Conservation (phyloP, 768 basidiomycete species). For the Suillus variegatus region DNA sequence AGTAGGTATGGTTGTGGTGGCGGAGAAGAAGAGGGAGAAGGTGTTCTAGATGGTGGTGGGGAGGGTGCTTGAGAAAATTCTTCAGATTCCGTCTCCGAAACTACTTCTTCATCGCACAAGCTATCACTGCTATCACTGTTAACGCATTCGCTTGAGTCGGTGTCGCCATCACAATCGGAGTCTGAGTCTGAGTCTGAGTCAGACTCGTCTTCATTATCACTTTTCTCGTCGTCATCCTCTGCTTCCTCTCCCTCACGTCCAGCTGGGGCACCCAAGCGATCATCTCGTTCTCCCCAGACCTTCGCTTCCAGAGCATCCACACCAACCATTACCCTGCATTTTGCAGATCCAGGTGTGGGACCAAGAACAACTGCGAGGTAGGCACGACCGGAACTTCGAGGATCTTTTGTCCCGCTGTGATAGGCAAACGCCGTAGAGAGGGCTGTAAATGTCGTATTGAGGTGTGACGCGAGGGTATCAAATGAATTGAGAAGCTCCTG, state of each 20-base stretch:
- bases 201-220: slow-evolving; percentile 11
- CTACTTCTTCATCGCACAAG: slow-evolving; percentile 6
- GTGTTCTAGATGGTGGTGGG: slow-evolving; percentile 14
- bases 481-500: slow-evolving; percentile 63
- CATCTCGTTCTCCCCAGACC: slow-evolving; percentile 27
- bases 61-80: slow-evolving; percentile 31
- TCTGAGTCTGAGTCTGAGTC: slow-evolving; percentile 17
- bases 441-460: slow-evolving; percentile 72
- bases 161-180: slow-evolving; percentile 20
- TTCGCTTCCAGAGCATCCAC: slow-evolving; percentile 64
- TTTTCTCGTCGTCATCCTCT: background rate
- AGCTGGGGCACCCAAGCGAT: background rate
- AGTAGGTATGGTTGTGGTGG: slow-evolving; percentile 4
- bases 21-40: slow-evolving; percentile 11
- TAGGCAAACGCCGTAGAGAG: slow-evolving; percentile 67
- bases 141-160: background rate
- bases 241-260: slow-evolving; percentile 30
- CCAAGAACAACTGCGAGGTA: slow-evolving; percentile 69
- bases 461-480: slow-evolving; percentile 72
- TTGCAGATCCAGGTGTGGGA: slow-evolving; percentile 61
- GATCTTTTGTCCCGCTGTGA: slow-evolving; percentile 10
- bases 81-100: slow-evolving; percentile 14
- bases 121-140: slow-evolving; percentile 7
- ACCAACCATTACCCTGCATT: slow-evolving; percentile 59
- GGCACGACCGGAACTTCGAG: slow-evolving; percentile 30